These are phyloP conservation scores for Hymenoscyphus albidus DNA, from an alignment of 2,329 filamentous ascomycete species.

Conservation along the genomic window DNA sequence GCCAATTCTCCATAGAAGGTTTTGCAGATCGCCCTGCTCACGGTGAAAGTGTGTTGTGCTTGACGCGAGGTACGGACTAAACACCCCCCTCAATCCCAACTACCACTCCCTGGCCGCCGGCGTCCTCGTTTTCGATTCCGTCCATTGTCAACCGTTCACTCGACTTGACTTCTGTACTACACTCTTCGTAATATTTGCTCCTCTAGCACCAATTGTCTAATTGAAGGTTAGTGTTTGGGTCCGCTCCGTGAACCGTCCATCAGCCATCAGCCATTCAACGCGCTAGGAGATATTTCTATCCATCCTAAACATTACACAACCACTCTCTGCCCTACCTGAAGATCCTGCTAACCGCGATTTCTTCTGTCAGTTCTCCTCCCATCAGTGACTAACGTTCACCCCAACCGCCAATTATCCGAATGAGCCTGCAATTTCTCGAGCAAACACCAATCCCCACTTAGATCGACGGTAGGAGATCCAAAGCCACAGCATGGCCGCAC, in stretches of 20 bases:
- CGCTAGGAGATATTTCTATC: constrained; percentile 1
- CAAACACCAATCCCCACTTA: constrained; percentile 25
- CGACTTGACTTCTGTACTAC: constrained; percentile 33
- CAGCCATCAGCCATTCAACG: neutral
- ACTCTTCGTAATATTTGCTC: constrained; percentile 33
- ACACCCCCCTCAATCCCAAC: neutral
- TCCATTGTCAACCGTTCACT: constrained; percentile 40
- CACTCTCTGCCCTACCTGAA: neutral
- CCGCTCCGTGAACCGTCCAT: neutral
- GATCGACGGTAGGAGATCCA: constrained; percentile 15
- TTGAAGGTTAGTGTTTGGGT: constrained; percentile 18
- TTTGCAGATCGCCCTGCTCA: constrained; percentile 19
- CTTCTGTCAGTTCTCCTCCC: constrained; percentile 10
- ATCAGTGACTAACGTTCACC: constrained; percentile 2
- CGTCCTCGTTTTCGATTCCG: constrained; percentile 45
- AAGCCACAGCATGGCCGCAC: constrained; percentile 68
- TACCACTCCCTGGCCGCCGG: constrained; percentile 48
- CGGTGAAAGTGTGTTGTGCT: constrained; percentile 33
- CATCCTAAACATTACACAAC: neutral
- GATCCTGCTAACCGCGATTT: constrained; percentile 2
- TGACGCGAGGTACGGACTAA: constrained; percentile 23
- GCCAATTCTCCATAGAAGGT: constrained; percentile 20
- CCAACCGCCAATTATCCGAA: constrained; percentile 12
- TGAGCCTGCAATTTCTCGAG: constrained; percentile 18
- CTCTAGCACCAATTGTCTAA: constrained; percentile 25